Evolutionary conservation across 2,329 filamentous ascomycete species (phyloP).

Genomic region (Diplodia sapinea): DNA sequence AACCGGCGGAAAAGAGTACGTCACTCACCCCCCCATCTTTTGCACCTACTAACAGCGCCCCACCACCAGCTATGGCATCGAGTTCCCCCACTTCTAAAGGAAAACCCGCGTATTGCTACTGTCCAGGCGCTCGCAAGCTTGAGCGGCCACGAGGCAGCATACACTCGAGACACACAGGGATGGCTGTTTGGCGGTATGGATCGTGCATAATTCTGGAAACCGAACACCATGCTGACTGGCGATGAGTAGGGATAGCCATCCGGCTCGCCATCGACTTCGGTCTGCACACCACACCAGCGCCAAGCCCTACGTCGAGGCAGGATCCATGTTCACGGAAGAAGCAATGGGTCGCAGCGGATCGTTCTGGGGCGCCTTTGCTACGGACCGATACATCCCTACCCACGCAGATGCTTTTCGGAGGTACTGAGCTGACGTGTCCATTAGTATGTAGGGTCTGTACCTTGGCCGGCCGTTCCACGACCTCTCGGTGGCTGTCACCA

Average conservation of each 20-base stretch:
- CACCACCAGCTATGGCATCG: too few species aligned
- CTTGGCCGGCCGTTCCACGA: slow-evolving; percentile 1
- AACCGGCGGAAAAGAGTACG: too few species aligned
- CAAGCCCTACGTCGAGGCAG: slow-evolving; percentile 12
- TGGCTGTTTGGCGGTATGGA: slow-evolving; percentile 38
- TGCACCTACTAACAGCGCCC: too few species aligned
- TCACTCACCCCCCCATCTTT: too few species aligned
- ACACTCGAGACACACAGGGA: slow-evolving; percentile 37
- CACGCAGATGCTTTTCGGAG: neutral
- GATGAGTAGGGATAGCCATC: neutral
- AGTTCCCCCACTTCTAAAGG: too few species aligned
- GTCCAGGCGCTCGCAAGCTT: slow-evolving; percentile 37
- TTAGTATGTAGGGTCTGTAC: slow-evolving; percentile 9
- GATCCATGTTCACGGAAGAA: neutral
- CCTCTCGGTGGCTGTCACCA: neutral
- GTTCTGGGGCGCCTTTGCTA: slow-evolving; percentile 9
- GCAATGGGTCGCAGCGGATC: slow-evolving; percentile 7
- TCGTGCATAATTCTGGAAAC: neutral
- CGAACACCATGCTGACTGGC: neutral
- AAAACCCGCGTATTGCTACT: too few species aligned
- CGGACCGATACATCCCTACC: neutral
- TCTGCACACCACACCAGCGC: slow-evolving; percentile 2
- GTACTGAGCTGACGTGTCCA: neutral
- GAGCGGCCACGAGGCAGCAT: slow-evolving; percentile 35
- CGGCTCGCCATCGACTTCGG: slow-evolving; percentile 4